These are phyloP conservation scores for Boletus bicolor DNA, from an alignment of 768 basidiomycete species.

Conservation along the genomic window DNA sequence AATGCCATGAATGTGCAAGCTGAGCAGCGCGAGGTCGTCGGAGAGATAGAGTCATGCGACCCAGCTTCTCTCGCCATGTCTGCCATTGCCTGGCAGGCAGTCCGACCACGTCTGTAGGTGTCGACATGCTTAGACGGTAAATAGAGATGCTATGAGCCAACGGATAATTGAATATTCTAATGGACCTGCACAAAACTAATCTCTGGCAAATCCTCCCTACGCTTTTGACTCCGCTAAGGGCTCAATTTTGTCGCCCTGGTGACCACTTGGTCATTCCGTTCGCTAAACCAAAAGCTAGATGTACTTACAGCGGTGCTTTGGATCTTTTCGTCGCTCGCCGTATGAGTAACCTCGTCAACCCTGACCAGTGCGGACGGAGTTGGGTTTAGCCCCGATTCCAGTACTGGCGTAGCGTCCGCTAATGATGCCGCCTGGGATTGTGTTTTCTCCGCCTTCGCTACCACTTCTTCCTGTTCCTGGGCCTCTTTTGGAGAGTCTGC, in stretches of 20 bases:
- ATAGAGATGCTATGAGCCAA: neutral
- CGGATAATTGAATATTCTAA: neutral
- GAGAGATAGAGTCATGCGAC: too few species aligned
- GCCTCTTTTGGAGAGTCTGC: conserved; percentile 33
- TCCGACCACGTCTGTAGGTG: too few species aligned
- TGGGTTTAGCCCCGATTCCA: conserved; percentile 2
- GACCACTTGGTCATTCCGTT: conserved; percentile 5
- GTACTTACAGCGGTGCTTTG: conserved; percentile 17
- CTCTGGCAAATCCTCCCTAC: neutral
- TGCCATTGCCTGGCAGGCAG: too few species aligned
- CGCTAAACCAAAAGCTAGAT: neutral
- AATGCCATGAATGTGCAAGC: too few species aligned
- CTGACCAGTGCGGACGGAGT: neutral
- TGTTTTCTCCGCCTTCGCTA: conserved; percentile 6
- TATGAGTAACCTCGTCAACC: conserved; percentile 1
- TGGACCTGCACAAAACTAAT: conserved; percentile 7
- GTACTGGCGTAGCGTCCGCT: neutral
- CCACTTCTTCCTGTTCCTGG: conserved; percentile 25
- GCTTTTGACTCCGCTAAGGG: conserved; percentile 7
- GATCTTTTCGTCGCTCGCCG: conserved; percentile 5
- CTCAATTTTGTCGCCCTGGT: neutral
- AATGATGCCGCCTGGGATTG: neutral
- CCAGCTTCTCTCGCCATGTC: too few species aligned
- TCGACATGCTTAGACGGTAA: neutral
- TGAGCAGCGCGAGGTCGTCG: too few species aligned